Evolutionary conservation across 768 basidiomycete genomes (phyloP).

Genomic region (Lactifluus echinatus): DNA sequence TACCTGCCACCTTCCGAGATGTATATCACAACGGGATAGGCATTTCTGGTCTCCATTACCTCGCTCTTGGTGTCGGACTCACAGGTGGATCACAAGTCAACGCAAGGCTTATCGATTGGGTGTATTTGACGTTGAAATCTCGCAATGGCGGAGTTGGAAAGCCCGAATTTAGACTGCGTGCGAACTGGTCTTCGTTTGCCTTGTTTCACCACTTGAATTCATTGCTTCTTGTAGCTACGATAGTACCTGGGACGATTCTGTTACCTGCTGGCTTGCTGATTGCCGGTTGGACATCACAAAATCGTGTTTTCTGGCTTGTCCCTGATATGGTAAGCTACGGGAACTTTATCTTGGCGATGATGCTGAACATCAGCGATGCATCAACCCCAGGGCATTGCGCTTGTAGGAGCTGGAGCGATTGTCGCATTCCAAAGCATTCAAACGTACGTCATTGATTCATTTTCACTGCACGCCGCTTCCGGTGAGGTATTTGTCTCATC

Average conservation of each 20-base stretch:
- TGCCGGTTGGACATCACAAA: conserved; percentile 60
- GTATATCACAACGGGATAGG: conserved; percentile 48
- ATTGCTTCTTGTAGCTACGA: conserved; percentile 35
- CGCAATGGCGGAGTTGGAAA: conserved; percentile 45
- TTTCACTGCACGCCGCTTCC: conserved; percentile 59
- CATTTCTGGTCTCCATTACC: conserved; percentile 59
- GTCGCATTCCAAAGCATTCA: conserved; percentile 54
- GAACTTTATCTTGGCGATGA: neutral
- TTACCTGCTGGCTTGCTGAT: conserved; percentile 63
- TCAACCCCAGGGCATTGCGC: conserved; percentile 42
- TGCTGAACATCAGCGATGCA: neutral
- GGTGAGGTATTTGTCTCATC: conserved; percentile 30
- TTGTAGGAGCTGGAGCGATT: conserved; percentile 50
- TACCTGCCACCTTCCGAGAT: conserved; percentile 48
- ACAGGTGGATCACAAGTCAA: conserved; percentile 41
- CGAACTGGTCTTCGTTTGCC: conserved; percentile 9
- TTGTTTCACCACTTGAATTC: neutral
- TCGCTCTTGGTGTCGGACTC: conserved; percentile 62
- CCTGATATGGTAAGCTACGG: conserved; percentile 46
- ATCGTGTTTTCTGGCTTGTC: conserved; percentile 56
- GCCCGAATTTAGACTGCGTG: conserved; percentile 48
- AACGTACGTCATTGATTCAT: conserved; percentile 60
- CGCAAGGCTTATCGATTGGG: conserved; percentile 46
- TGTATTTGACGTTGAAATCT: conserved; percentile 44
- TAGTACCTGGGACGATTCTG: conserved; percentile 48